phyloP scores from a whole-genome alignment of 345 rosid genomes.

The Orychophragmus violaceus region DNA sequence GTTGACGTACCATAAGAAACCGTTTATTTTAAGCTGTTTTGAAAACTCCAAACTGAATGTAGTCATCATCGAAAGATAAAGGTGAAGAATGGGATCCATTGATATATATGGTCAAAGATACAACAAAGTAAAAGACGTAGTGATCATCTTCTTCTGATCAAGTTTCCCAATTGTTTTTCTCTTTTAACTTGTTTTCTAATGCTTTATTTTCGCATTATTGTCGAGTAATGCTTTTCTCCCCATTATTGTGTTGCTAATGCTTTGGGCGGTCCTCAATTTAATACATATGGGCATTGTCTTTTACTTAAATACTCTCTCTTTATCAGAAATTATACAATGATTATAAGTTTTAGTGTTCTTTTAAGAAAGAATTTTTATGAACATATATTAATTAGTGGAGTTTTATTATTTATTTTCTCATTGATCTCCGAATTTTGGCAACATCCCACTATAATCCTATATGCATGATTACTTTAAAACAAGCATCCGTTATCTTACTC shows the following conservation, averaged over 20 bases:
- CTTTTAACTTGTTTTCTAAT: slow-evolving; percentile 19
- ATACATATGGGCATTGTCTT: slow-evolving; percentile 10
- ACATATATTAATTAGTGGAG: not conserved
- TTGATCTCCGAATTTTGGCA: not conserved
- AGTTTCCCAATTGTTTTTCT: slow-evolving; percentile 15
- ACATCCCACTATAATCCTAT: not conserved
- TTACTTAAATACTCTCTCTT: slow-evolving; percentile 6
- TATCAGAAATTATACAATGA: not conserved
- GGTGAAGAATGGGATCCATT: slow-evolving; percentile 23
- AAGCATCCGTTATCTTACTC: not conserved
- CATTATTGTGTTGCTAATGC: slow-evolving; percentile 25
- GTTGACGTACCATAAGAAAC: slow-evolving; percentile 9
- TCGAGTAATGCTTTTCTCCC: slow-evolving; percentile 8
- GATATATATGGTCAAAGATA: slow-evolving; percentile 24
- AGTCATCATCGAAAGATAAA: slow-evolving; percentile 16
- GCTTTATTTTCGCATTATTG: slow-evolving; percentile 14
- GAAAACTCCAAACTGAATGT: slow-evolving; percentile 11
- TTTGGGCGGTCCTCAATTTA: slow-evolving; percentile 26
- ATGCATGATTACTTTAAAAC: not conserved
- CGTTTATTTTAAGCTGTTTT: slow-evolving; percentile 6
- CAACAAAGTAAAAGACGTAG: slow-evolving; percentile 18
- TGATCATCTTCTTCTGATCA: slow-evolving; percentile 20
- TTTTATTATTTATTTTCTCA: not conserved
- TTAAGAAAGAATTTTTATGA: not conserved
- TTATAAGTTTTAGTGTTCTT: not conserved